Evolutionary conservation across 75 land plant species (phyloP), one percentile per base, ranked within the genome.

Genomic region (Selaginella tamariscina): DNA sequence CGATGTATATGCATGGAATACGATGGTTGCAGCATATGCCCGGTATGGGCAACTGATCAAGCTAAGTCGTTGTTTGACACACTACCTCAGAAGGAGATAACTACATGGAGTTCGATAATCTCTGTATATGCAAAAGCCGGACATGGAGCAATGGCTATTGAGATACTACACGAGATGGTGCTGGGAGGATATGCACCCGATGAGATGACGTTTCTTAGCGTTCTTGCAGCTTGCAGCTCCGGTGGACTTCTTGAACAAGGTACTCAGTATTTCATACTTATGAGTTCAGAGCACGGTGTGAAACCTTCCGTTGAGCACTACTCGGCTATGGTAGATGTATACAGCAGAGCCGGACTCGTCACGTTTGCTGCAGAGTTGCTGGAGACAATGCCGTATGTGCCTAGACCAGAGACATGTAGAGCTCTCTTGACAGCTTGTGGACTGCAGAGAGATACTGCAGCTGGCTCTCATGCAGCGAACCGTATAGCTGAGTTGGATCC

Each of bases 291-390:
- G 21, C 64, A 54, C 21, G 65, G 65, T 1, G n/a, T 39, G 2
- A 54, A 21, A 1, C 56, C 27, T 24, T 1, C 0, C 1, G 27
- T 55, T 2, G 24, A 54, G 28, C 70, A 39, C 29, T 69, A 21
- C 29, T 32, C 32, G 13, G 32, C 22, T 26, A 54, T 69, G 70
- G 70, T 54, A 1, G 60, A 69, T 54, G 30, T 69, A 13, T 74
- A 69, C 29, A 20, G 20, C 18, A 72, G 72, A 11, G 65, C 57
- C 56, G 76, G 76, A 32, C 68, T 31, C 22, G 33, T 69, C 31
- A 33, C 39, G 5, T 72, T 68, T 33, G 76, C 73, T n/a, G 29
- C 32, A 28, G 73, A 74, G 33, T 31, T 44, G 31, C 0, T 74
- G 1, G 55, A 60, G 70, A 33, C 8, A 15, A 39, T 69, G 64